Evolutionary conservation across 169 alveolate genomes (phyloP), one percentile per base, ranked within the genome.

Genomic region (Cryptosporidium muris): DNA sequence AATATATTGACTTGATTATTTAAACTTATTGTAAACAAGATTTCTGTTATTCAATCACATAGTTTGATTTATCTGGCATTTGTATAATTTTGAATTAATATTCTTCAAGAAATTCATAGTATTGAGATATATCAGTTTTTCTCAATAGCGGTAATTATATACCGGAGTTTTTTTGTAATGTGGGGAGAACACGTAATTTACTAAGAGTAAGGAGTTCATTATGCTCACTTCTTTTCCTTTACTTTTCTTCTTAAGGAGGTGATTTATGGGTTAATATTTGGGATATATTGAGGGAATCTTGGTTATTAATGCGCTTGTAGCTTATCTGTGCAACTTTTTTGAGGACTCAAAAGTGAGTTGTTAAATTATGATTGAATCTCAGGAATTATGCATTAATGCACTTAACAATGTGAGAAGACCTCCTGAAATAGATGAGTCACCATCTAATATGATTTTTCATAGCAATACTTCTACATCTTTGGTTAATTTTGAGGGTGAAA

Each of bases 341-440:
- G 38, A 60, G 25, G 38, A 60, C 6, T 9, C 40, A 60, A 34
- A 9, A 9, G 11, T 0, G 4, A 60, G 11, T 14, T 16, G 38
- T 34, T 9, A 37, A 52, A 12, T 6, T 42, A 38, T 11, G 49
- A 51, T 36, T 6, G 16, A 52, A 6, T 40, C 14, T 64, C 74
- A 74, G 8, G 68, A 74, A 45, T 60, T 74, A 42, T 74, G 85
- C 48, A 16, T 74, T 16, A 74, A 60, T 25, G 85, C 67, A 36
- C 48, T 74, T 52, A 74, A 74, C 48, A 60, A 42, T 60, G 37
- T 74, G 62, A 43, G n/a, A 16, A 49, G 85, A 7, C 85, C 85
- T 58, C 85, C 85, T 4, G 85, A 74, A 16, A 34, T 74, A 58
- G 85, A 74, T 60, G 85, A 74, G 60, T 63, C 85, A 3, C 60